Base-by-base conservation (phyloP, 352 stramenopile species). In the Phytopythium aichiense region DNA sequence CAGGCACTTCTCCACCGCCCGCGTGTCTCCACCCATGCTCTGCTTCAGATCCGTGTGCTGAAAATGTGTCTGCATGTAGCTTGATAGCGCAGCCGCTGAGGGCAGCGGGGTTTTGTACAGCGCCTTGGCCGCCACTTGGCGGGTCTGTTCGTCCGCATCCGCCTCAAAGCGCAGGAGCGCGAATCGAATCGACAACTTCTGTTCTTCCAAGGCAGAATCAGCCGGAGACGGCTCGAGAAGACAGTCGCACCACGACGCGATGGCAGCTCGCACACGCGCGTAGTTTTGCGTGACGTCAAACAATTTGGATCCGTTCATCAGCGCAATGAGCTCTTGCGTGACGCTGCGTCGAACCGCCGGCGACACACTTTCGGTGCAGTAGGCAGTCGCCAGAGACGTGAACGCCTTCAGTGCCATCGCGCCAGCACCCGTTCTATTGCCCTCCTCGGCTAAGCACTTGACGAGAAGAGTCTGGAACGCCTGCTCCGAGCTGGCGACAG, bases 381-480 rank as follows among this genome's bases (percentile, higher is more conserved):
- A 92, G 8, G 80, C 77, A 40, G 58, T 31, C 20, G 75, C 72
- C 2, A 90, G 66, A 1, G 78, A 66, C 6, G 74, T 80, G 60
- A 92, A 87, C 12, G 80, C 68, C 63, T 89, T 87, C 3, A 92
- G n/a, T 6, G 80, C 83, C 35, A 84, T 84, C 7, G 75, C 78
- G 35, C 80, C 82, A 37, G 71, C 70, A 55, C 76, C 74, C 18
- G 70, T 78, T 0, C 76, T 67, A 9, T 64, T 58, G 48, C 77
- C 72, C 65, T 90, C 80, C 65, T 90, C 80, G 0, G 73, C 63
- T 9, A 92, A 68, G 51, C 75, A 83, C 35, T 79, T 76, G 43
- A 89, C 80, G 42, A 92, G 67, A 31, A 94, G 51, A n/a, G 88
- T 73, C 64, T 94, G 82, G 33, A 94, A 94, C 8, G 78, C 67